These are phyloP conservation scores for Erodium texanum DNA, from an alignment of 441 rosid genomes.

Conservation along the genomic window DNA sequence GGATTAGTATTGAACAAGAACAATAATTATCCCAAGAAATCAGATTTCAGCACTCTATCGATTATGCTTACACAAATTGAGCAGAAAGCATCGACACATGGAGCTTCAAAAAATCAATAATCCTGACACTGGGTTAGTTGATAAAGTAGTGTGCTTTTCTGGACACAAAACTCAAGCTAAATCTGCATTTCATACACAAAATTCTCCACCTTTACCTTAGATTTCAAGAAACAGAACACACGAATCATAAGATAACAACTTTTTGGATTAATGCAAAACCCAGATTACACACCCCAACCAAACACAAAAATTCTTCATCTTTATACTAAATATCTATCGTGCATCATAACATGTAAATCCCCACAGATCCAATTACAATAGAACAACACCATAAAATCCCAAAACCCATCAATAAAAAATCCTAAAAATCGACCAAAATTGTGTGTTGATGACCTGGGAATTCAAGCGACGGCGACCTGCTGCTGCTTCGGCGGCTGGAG, in stretches of 20 bases:
- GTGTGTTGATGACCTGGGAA: slow-evolving; percentile 5
- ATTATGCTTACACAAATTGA: no score
- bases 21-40: no score
- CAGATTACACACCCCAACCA: neutral
- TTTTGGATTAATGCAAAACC: neutral
- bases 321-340: neutral
- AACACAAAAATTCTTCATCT: neutral
- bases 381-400: neutral
- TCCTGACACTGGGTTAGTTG: no score
- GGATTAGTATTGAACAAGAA: no score
- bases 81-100: no score
- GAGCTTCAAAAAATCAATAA: no score
- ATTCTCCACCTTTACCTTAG: neutral
- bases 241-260: no score
- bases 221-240: neutral
- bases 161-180: no score
- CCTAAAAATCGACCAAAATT: neutral
- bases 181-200: no score
- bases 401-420: neutral
- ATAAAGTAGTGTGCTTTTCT: no score
- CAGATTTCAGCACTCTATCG: no score
- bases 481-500: slow-evolving; percentile 32
- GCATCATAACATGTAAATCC: neutral
- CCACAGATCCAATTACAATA: neutral
- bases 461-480: slow-evolving; percentile 51